These are phyloP conservation scores for Ilyonectria robusta DNA, from an alignment of 2,329 filamentous ascomycete genomes.

Conservation along the genomic window DNA sequence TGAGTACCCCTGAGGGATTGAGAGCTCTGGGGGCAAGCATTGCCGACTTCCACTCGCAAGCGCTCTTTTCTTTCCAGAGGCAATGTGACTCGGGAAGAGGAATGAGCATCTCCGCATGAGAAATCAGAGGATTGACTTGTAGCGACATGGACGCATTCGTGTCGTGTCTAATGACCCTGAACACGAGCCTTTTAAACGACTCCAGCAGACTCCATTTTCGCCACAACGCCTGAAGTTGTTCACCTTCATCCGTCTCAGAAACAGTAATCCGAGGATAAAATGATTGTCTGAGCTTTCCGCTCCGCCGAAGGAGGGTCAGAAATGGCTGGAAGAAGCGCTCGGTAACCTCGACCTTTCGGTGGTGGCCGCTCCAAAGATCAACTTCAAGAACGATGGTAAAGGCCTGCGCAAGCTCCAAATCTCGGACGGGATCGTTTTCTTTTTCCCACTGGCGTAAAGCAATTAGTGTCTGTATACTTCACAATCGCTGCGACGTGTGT, in stretches of 20 bases:
- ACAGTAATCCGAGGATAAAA: neutral
- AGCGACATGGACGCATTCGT: conserved; percentile 10
- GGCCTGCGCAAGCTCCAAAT: conserved; percentile 14
- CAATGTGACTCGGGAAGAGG: neutral
- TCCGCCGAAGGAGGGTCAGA: neutral
- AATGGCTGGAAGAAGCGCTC: conserved; percentile 16
- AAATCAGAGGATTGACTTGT: conserved; percentile 11
- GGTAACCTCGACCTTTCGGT: conserved; percentile 8
- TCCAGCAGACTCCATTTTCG: neutral
- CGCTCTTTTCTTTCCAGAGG: conserved; percentile 6
- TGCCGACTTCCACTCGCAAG: conserved; percentile 6
- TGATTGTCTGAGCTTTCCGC: conserved; percentile 5
- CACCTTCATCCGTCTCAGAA: neutral
- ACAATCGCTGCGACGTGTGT: too few relatives aligned
- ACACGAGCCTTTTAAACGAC: conserved; percentile 8
- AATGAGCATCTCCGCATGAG: conserved; percentile 7
- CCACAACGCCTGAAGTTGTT: neutral
- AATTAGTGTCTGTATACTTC: too few relatives aligned
- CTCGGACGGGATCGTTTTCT: neutral
- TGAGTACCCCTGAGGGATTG: neutral
- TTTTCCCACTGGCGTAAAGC: too few relatives aligned
- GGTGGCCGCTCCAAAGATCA: conserved; percentile 14
- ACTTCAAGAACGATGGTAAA: conserved; percentile 16
- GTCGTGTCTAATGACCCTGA: conserved; percentile 15
- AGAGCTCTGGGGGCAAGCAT: neutral